Base-by-base conservation (phyloP, 108 stramenopile genomes). In the Pinguiococcus pyrenoidosus region DNA sequence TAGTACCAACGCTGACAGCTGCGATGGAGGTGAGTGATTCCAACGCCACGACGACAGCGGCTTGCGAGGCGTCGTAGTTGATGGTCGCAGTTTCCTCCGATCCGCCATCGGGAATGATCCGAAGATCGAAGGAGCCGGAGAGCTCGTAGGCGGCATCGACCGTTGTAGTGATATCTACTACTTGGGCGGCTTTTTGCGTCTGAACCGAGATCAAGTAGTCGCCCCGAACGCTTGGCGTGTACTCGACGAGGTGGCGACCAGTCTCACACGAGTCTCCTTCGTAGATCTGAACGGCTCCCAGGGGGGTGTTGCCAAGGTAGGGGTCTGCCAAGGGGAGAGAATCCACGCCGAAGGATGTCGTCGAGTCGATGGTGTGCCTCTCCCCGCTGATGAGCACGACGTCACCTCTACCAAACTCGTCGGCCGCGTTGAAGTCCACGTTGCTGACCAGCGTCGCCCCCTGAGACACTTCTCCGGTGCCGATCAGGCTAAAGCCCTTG, bases 151-250 rank as follows among this genome's bases (percentile, higher is more conserved):
- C 34, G n/a, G n/a, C n/a, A n/a, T n/a, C n/a, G n/a, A n/a, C n/a
- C n/a, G n/a, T n/a, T n/a, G n/a, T n/a, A n/a, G n/a, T n/a, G n/a
- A n/a, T n/a, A n/a, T n/a, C n/a, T n/a, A n/a, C n/a, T n/a, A n/a
- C n/a, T n/a, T n/a, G n/a, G n/a, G n/a, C n/a, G n/a, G n/a, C n/a
- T n/a, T n/a, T n/a, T n/a, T n/a, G n/a, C n/a, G n/a, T n/a, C n/a
- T n/a, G n/a, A n/a, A n/a, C n/a, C n/a, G n/a, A n/a, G n/a, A n/a
- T n/a, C n/a, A n/a, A n/a, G n/a, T n/a, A n/a, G n/a, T n/a, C n/a
- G 17, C 79, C 79, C 33, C 71, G 54, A 16, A 77, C 64, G 27
- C 22, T 7, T 2, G 75, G 73, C 16, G 30, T 62, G 58, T 75
- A 80, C 29, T 29, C 51, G 4, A 80, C 44, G 0, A 56, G 32